Percentiles rank a stretch among this genome's conserved stretches.
Evolutionary conservation across 495 filamentous ascomycete species (phyloP).

Genomic region (Penicillium malachiteum): DNA sequence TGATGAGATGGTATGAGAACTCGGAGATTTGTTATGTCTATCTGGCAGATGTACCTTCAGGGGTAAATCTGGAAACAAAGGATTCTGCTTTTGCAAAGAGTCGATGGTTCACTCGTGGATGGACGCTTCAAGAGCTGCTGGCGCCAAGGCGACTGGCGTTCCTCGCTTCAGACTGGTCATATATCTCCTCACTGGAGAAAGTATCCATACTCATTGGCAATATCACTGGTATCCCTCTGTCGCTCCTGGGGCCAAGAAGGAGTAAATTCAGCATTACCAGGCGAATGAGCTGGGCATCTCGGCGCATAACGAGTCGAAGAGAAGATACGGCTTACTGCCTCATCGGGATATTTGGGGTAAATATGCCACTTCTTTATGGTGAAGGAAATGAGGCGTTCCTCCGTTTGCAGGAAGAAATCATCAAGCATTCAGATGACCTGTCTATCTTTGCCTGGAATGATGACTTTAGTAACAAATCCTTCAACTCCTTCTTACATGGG

Average conservation of each 20-base stretch:
- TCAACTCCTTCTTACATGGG: too few relatives aligned
- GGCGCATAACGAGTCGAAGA: not conserved
- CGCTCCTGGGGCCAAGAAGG: not conserved
- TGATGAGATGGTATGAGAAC: constrained; percentile 37
- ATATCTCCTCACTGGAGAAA: not conserved
- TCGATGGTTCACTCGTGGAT: constrained; percentile 27
- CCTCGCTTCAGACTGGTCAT: constrained; percentile 7
- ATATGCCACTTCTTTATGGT: constrained; percentile 47
- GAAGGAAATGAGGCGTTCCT: constrained; percentile 36
- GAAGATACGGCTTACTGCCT: constrained; percentile 46
- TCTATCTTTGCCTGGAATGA: constrained; percentile 4
- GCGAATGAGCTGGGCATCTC: not conserved
- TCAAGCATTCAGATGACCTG: constrained; percentile 6
- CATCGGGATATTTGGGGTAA: constrained; percentile 43
- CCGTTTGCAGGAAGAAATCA: constrained; percentile 36
- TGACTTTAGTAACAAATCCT: too few relatives aligned
- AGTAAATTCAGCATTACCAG: not conserved
- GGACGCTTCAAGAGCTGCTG: constrained; percentile 29
- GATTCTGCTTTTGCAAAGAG: not conserved
- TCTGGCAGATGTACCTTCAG: constrained; percentile 20
- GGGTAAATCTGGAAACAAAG: not conserved
- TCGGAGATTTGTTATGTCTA: constrained; percentile 32
- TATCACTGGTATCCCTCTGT: not conserved
- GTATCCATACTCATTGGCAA: not conserved
- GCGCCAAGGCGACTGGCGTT: constrained; percentile 23